Conservation (phyloP, 257 asterid species). For the Jaltomata sinuosa region DNA sequence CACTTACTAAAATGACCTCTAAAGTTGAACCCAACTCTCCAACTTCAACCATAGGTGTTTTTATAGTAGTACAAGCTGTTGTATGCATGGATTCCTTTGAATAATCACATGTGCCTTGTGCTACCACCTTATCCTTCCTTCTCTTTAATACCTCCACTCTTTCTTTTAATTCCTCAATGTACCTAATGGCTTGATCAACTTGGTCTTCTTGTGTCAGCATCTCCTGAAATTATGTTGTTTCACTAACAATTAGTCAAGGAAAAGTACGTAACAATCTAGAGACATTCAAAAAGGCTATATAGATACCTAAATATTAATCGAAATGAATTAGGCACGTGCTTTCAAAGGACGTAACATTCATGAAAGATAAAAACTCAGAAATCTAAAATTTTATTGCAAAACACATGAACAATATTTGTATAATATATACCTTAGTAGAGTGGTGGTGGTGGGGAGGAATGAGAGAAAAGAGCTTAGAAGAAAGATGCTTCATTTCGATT, state of each 20-base stretch:
- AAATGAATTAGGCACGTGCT: not conserved
- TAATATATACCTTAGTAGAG: constrained; percentile 11
- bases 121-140: constrained; percentile 11
- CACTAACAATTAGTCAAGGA: not conserved
- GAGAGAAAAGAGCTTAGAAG: constrained; percentile 9
- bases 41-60: constrained; percentile 14
- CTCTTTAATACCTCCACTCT: constrained; percentile 16
- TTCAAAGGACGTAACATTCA: not conserved
- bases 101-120: not conserved
- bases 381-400: too few relatives aligned
- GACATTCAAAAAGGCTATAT: not conserved
- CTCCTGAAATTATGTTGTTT: constrained; percentile 8
- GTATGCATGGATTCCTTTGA: not conserved
- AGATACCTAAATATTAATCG: too few relatives aligned
- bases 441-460: constrained; percentile 15
- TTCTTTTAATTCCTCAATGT: constrained; percentile 21
- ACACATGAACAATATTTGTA: too few relatives aligned
- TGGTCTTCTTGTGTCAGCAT: constrained; percentile 26
- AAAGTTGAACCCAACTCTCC: constrained; percentile 23
- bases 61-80: not conserved
- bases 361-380: too few relatives aligned
- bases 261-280: not conserved
- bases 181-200: constrained; percentile 20
- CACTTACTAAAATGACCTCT: constrained; percentile 29
- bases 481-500: constrained; percentile 13